A percentile compares a stretch with the other conserved stretches of the same genome.
These are phyloP conservation scores for Geopyxis carbonaria DNA, from an alignment of 495 filamentous ascomycete genomes.

Conservation along the genomic window DNA sequence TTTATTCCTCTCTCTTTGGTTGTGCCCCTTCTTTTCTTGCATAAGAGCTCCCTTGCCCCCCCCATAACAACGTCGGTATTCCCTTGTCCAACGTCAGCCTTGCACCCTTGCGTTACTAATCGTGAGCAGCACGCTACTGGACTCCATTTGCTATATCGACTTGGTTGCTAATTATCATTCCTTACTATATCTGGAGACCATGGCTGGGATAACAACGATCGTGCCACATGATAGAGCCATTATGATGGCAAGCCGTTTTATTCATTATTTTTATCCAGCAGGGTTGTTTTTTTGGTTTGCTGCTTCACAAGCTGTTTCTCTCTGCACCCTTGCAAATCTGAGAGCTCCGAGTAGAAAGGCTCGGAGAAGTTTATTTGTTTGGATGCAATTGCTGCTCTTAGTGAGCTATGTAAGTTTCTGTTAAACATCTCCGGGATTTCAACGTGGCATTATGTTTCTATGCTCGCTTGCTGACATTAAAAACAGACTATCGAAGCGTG, in stretches of 20 bases:
- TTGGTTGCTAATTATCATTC: too few relatives aligned
- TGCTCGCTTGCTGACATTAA: background rate
- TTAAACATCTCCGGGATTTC: background rate
- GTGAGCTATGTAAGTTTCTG: conserved; percentile 31
- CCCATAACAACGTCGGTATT: too few relatives aligned
- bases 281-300: conserved; percentile 40
- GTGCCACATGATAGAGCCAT: too few relatives aligned
- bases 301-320: conserved; percentile 32
- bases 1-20: too few relatives aligned
- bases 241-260: background rate
- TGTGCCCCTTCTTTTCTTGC: too few relatives aligned
- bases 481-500: conserved; percentile 29
- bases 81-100: too few relatives aligned
- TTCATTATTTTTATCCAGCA: conserved; percentile 39
- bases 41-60: too few relatives aligned
- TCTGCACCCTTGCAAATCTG: conserved; percentile 39
- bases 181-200: too few relatives aligned
- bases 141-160: too few relatives aligned
- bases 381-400: conserved; percentile 32
- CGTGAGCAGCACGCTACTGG: too few relatives aligned
- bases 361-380: conserved; percentile 32
- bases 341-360: conserved; percentile 26
- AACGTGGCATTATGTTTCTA: too few relatives aligned
- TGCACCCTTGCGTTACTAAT: conserved; percentile 1
- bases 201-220: too few relatives aligned